Evolutionary conservation across 257 asterid species (phyloP).

Genomic region (Petrea volubilis): DNA sequence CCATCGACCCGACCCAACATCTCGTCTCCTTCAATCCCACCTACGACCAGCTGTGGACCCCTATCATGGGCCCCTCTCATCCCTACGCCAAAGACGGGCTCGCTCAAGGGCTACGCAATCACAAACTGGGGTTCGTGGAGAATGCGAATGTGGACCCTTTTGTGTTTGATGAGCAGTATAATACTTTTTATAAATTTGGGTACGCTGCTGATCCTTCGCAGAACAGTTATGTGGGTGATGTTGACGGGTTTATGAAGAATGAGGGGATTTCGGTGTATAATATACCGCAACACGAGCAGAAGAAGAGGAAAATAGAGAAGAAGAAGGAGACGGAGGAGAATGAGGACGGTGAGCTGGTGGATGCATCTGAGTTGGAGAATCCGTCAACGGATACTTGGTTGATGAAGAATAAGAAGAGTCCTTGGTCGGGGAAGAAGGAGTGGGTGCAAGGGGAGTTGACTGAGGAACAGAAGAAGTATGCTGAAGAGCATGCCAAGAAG

Average conservation of each 20-base stretch:
- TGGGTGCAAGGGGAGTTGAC: constrained; percentile 75
- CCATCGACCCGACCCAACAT: constrained; percentile 90
- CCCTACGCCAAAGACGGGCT: constrained; percentile 96
- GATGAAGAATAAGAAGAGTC: constrained; percentile 89
- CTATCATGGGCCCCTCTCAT: constrained; percentile 88
- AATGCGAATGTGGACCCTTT: constrained; percentile 76
- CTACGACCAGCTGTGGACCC: constrained; percentile 96
- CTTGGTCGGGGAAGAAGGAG: constrained; percentile 94
- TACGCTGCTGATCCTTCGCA: constrained; percentile 94
- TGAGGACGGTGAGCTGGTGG: constrained; percentile 46
- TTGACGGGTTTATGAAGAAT: constrained; percentile 52
- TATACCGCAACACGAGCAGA: constrained; percentile 80
- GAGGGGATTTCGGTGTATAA: constrained; percentile 82
- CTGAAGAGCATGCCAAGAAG: constrained; percentile 96
- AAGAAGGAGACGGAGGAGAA: constrained; percentile 73
- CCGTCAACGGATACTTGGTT: constrained; percentile 87
- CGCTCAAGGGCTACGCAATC: constrained; percentile 96
- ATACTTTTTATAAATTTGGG: constrained; percentile 85
- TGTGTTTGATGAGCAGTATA: constrained; percentile 94
- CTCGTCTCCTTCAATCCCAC: constrained; percentile 89
- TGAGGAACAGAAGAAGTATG: constrained; percentile 97
- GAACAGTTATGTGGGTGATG: constrained; percentile 73
- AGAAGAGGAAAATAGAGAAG: constrained; percentile 74
- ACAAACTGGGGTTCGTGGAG: constrained; percentile 93
- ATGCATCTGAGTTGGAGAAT: constrained; percentile 59